phyloP scores from a whole-genome alignment of 2,329 filamentous ascomycete genomes.

The Ophiostoma tasmaniense region DNA sequence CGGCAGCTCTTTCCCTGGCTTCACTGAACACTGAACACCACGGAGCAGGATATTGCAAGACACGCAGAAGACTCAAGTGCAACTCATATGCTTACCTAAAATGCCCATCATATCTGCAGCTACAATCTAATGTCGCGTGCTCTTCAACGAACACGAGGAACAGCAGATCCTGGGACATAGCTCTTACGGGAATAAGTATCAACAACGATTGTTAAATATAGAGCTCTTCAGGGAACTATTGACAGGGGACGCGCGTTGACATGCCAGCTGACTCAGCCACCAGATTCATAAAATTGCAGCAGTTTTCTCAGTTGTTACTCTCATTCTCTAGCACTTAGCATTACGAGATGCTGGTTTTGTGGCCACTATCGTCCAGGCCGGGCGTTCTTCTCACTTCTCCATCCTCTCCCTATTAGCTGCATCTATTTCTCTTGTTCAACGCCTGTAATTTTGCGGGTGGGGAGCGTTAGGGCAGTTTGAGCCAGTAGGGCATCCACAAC shows the following conservation, averaged over 20 bases:
- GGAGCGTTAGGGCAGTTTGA: neutral
- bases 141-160: neutral
- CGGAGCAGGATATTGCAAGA: neutral
- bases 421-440: neutral
- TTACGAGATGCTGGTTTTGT: too few species aligned
- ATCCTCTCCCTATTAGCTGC: neutral
- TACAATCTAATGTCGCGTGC: neutral
- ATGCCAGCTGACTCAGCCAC: neutral
- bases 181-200: neutral
- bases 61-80: too few species aligned
- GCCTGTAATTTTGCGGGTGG: neutral
- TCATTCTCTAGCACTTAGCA: neutral
- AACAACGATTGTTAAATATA: neutral
- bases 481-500: neutral
- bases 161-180: neutral
- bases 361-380: neutral
- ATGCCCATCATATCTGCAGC: neutral
- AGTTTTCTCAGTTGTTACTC: too few species aligned
- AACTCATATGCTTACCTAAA: too few species aligned
- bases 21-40: neutral
- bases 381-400: neutral
- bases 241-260: neutral
- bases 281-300: too few species aligned
- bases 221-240: neutral
- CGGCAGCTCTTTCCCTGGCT: neutral